Base-by-base conservation (phyloP, 257 asterid genomes). In the Solanum tarijense region DNA sequence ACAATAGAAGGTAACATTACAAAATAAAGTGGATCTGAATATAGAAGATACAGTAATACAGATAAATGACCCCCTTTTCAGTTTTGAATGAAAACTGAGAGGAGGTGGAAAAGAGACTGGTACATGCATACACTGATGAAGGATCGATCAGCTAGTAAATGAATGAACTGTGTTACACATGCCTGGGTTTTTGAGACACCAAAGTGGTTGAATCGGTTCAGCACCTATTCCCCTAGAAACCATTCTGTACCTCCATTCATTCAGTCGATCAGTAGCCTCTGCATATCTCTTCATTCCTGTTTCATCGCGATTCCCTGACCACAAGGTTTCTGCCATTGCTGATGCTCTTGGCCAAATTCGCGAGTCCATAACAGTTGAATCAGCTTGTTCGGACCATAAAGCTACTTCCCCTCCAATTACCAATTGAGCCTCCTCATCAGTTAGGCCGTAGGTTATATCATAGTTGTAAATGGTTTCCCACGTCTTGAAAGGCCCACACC, bases 311-410 rank as follows among this genome's bases (percentile, higher is more conserved):
- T 96, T 97, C 16, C 99, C 99, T 1, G 99, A 96, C 99, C 99
- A 97, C 89, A 94, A 82, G 0, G 95, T 52, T 88, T 96, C 99
- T 1, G 94, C 98, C 98, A 95, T 73, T 3, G 99, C 99, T 7
- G 98, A 93, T 58, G 96, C 89, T 82, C 99, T 86, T 0, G 99
- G 99, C 99, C 99, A 96, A 3, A 97, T 90, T 85, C 99, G 83
- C 2, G 95, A 88, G 86, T 97, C 99, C 95, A 97, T 71, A 12
- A 97, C 99, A 0, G 96, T 93, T 6, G 94, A 29, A 88, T 97
- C 99, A 3, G 99, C 98, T 88, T 97, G 99, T 90, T 97, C 99
- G 2, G 99, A 96, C 99, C 98, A 97, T 55, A 97, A 79, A 23
- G 98, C 98, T 85, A 89, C 98, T 90, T 96, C 99, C 60, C 98